Evolutionary conservation across 1,139 yeast genomes (phyloP).

Genomic region (Zygoascus sp.): DNA sequence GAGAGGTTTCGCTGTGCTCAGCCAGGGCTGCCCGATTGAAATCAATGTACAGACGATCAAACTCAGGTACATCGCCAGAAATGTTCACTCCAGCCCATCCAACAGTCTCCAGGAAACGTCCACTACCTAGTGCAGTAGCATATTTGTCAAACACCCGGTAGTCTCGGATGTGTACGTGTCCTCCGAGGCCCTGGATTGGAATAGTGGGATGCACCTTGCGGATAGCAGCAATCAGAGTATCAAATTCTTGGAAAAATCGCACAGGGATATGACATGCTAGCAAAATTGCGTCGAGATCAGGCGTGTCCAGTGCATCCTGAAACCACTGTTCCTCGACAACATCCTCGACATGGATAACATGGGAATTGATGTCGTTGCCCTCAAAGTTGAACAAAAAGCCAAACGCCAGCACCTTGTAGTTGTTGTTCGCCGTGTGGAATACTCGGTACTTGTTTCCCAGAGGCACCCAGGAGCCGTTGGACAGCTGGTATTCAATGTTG

Average conservation of each 20-base stretch:
- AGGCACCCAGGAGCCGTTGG: constrained; percentile 50
- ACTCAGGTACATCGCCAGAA: constrained; percentile 24
- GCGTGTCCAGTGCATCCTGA: constrained; percentile 43
- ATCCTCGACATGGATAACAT: constrained; percentile 59
- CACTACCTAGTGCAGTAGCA: constrained; percentile 81
- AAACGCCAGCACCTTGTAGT: constrained; percentile 56
- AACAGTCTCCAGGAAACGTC: constrained; percentile 85
- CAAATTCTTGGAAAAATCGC: constrained; percentile 55
- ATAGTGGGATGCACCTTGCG: constrained; percentile 56
- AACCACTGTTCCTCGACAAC: constrained; percentile 65
- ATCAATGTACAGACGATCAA: constrained; percentile 70
- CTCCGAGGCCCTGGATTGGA: constrained; percentile 84
- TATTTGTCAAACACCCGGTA: constrained; percentile 61
- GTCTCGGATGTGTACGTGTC: constrained; percentile 91
- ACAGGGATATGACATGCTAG: constrained; percentile 83
- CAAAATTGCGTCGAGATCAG: constrained; percentile 59
- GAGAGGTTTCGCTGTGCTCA: constrained; percentile 49
- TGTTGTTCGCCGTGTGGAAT: constrained; percentile 56
- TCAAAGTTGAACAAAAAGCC: constrained; percentile 78
- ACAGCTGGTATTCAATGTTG: constrained; percentile 65
- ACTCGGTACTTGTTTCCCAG: constrained; percentile 66
- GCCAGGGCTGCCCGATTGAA: constrained; percentile 67
- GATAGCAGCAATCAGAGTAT: constrained; percentile 43
- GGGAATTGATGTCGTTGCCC: constrained; percentile 54
- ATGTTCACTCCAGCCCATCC: constrained; percentile 72